Evolutionary conservation across 1,284 basidiomycete genomes (phyloP), one percentile per base, ranked within the genome.

Genomic region (Pseudozyma pruni): DNA sequence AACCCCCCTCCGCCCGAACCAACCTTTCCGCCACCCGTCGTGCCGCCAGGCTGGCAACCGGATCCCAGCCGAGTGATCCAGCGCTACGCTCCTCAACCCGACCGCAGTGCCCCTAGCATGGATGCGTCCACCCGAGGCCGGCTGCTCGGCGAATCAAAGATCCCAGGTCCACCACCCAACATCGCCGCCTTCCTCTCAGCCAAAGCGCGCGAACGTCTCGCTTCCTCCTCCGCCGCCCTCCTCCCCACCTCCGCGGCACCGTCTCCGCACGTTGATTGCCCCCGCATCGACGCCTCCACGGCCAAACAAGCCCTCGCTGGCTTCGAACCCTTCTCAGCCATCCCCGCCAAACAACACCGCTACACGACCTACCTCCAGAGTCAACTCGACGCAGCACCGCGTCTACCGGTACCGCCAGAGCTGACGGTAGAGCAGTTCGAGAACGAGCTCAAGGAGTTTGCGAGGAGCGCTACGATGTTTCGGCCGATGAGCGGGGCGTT

Each of bases 151-250:
- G 95, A 98, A 83, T 87, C 87, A 0, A 87, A 87, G 4, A 85
- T 91, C 7, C 87, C 89, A 2, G 85, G 88, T 2, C 88, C 88
- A 34, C 87, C 89, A 1, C 89, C 88, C 0, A 95, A 93, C 0
- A 88, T 98, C 3, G 94, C 94, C 77, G 93, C 97, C 44, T 98
- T 90, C 82, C 89, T 98, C 79, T 94, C 93, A 0, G 88, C 90
- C 67, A 94, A 94, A 80, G 92, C 94, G 73, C 87, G 88, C 48
- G 93, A 95, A 60, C 89, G 93, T 3, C 86, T 98, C 3, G 88
- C 91, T 60, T 86, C 87, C 10, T 86, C 90, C 23, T 85, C 88
- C 13, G 82, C 34, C 14, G 85, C 25, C 70, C 62, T 20, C 29
- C 39, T 33, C 9, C 62, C 41, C n/a, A 37, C 49, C 6, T 20